Evolutionary conservation across 495 filamentous ascomycete genomes (phyloP), one percentile per base, ranked within the genome.

Genomic region (Extremus antarcticus): DNA sequence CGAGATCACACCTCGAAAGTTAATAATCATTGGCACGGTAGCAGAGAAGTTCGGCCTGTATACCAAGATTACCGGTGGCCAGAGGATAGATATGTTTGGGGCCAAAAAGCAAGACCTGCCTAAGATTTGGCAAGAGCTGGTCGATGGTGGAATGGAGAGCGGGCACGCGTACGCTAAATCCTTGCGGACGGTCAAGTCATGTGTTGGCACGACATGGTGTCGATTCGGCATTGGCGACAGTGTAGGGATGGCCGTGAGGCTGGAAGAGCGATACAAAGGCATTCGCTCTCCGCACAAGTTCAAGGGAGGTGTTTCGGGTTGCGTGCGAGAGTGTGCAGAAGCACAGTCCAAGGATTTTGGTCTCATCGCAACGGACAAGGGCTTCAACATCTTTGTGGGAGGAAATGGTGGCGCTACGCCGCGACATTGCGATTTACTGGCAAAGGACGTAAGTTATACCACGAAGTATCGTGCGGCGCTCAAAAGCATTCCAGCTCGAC

Each of bases 291-390:
- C 91, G 11, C 91, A 97, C 63, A 97, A 97, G 74, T 80, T 97
- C 69, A 97, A 97, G 69, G 88, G 85, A 7, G 91, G 86, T 49
- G 90, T 97, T 2, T 88, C 84, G 51, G 91, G 91, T 24, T 97
- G 91, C 63, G 88, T 95, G 22, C 74, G 91, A 54, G 91, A 97
- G 66, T 97, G 91, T 59, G 91, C 91, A 9, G 91, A 97, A 69
- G 91, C 91, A 13, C 91, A 95, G 66, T 94, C 87, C 66, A 95
- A 96, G 65, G 90, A 96, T 66, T 97, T 97, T 63, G 91, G 91
- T 19, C 81, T 95, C 35, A 95, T 95, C 45, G 89, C 91, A 19
- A 92, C 88, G 0, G 90, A 95, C 53, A 95, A 94, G 56, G 91
- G 91, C 21, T 97, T 86, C 78, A 97, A 95, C 68, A 83, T 97